Base-by-base conservation (phyloP, 2,329 filamentous ascomycete species). In the Colletotrichum trifolii region DNA sequence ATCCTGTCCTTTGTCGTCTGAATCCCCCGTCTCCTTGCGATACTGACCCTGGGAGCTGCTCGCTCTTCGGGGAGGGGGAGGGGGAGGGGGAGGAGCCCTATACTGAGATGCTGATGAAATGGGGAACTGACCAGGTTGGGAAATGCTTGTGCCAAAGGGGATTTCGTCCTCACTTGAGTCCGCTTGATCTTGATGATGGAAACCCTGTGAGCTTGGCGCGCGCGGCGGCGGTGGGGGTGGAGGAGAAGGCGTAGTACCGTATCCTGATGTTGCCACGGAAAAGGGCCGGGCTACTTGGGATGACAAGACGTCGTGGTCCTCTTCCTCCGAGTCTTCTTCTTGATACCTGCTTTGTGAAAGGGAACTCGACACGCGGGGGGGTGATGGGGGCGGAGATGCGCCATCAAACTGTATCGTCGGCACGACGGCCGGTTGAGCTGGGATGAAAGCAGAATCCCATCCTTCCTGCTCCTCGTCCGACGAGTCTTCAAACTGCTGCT, bases 71-170 rank as follows among this genome's bases (percentile, higher is more conserved):
- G 40, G 58, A 35, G 47, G 62, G 13, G 58, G 62, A 36, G 58
- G 33, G 1, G 62, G 47, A 40, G 62, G 62, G 39, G 62, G 46
- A 34, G 58, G 15, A 10, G 57, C 58, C 52, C 58, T 62, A 8
- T 40, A 62, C 5, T 60, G 58, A 48, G 62, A 65, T 65, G 58
- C 50, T 53, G 62, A 65, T 65, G 62, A 65, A 65, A 65, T 56
- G 62, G 62, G 62, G 52, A 62, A 65, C 58, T 65, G 62, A 65
- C 58, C 62, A 62, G 62, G 52, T 62, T 58, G 62, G 62, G 62
- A 50, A 40, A 52, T 17, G 34, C 56, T 36, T 47, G 43, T 43
- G 33, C 39, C 55, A 13, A 25, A 46, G 35, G 49, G 57, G 57
- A 39, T 36, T 56, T 65, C 50, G 50, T 65, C 62, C 58, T 65